Conservation (phyloP, 2,329 filamentous ascomycete genomes). For the Aspergillus uvarum region DNA sequence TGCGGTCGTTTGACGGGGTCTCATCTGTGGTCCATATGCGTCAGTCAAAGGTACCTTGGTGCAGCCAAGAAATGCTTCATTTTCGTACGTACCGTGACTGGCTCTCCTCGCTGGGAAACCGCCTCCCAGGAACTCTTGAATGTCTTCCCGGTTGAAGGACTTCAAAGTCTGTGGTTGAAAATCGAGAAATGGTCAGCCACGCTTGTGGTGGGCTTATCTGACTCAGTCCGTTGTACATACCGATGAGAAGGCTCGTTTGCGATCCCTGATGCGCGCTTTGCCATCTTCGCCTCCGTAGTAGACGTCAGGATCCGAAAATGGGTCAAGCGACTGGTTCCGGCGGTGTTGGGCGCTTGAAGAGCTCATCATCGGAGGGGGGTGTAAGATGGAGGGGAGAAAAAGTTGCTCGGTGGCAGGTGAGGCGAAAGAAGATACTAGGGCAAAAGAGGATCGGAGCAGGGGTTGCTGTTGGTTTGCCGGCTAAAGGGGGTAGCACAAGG, state of each 20-base stretch:
- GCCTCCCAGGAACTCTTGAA: constrained; percentile 34
- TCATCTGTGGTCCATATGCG: constrained; percentile 61
- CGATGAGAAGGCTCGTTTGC: constrained; percentile 56
- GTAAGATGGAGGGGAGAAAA: constrained; percentile 4
- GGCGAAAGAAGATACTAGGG: neutral
- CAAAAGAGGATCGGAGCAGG: constrained; percentile 8
- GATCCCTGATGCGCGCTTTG: constrained; percentile 45
- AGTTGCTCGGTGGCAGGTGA: neutral
- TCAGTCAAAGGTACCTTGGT: constrained; percentile 13
- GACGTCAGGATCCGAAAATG: constrained; percentile 57
- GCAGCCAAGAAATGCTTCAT: neutral
- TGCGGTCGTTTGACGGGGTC: constrained; percentile 65
- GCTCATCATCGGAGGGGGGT: constrained; percentile 35
- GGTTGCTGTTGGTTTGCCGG: constrained; percentile 7
- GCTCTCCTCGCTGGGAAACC: constrained; percentile 39
- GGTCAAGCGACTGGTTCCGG: constrained; percentile 51
- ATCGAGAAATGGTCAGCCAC: constrained; percentile 12
- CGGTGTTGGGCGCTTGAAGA: constrained; percentile 41
- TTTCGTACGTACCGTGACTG: constrained; percentile 44
- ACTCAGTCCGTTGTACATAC: constrained; percentile 41
- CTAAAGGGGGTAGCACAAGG: constrained; percentile 3
- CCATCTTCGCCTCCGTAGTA: constrained; percentile 59
- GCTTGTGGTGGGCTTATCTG: constrained; percentile 11
- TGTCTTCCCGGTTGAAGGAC: constrained; percentile 37
- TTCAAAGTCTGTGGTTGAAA: constrained; percentile 33